phyloP scores from a whole-genome alignment of 371 early-diverging fungal species.

The Lichtheimia hyalospora region DNA sequence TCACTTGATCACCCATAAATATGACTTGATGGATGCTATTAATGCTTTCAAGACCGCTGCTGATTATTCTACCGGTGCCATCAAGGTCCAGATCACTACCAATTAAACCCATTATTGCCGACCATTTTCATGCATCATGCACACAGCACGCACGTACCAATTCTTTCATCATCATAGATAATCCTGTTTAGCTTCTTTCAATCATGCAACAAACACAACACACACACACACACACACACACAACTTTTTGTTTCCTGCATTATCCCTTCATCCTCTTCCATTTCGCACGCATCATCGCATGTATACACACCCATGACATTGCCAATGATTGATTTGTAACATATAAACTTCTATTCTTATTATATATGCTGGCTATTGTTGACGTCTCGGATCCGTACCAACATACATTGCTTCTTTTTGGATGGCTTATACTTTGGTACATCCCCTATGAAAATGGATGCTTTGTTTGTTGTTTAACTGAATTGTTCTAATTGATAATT shows the following conservation, averaged over 20 bases:
- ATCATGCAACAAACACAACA: not conserved
- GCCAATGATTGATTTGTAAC: not conserved
- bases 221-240: too few species aligned
- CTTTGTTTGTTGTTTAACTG: too few species aligned
- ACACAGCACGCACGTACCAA: not conserved
- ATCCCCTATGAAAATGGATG: too few species aligned
- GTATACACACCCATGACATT: too few species aligned
- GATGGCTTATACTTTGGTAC: too few species aligned
- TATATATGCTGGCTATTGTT: too few species aligned
- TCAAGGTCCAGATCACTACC: slow-evolving; percentile 47
- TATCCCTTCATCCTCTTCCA: not conserved
- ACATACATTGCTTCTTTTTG: too few species aligned
- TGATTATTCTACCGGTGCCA: slow-evolving; percentile 36
- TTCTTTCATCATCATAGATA: not conserved
- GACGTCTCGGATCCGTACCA: too few species aligned
- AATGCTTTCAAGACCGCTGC: slow-evolving; percentile 42
- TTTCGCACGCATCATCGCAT: not conserved
- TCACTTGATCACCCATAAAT: slow-evolving; percentile 39
- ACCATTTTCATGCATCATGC: not conserved
- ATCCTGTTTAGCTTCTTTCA: not conserved
- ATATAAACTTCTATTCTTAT: not conserved
- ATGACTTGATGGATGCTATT: slow-evolving; percentile 39
- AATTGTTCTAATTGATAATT: too few species aligned
- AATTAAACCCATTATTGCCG: slow-evolving; percentile 12
- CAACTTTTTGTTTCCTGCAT: not conserved